Conservation (phyloP, 495 filamentous ascomycete species). For the Cladorrhinum samala region DNA sequence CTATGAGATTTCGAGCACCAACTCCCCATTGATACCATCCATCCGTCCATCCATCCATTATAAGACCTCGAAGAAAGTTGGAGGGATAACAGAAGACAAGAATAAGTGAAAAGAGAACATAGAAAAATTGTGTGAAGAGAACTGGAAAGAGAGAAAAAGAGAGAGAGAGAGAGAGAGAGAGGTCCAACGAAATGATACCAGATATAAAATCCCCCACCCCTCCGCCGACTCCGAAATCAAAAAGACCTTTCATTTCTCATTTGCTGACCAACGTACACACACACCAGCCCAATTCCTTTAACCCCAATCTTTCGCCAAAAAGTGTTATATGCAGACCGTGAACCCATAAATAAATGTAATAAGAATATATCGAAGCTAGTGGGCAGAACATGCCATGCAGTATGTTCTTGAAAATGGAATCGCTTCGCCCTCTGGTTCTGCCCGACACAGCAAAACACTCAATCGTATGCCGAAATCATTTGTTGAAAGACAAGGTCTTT, state of each 20-base stretch:
- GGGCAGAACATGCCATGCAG: no score
- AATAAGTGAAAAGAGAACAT: background rate
- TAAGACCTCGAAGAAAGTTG: background rate
- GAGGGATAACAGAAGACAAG: background rate
- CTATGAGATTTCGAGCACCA: background rate
- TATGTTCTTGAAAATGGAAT: no score
- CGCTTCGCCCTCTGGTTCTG: no score
- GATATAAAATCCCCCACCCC: background rate
- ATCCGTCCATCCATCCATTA: background rate
- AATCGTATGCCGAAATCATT: no score
- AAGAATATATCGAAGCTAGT: background rate
- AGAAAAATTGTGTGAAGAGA: no score
- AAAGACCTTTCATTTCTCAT: background rate
- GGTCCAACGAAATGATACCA: background rate
- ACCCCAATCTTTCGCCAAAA: no score
- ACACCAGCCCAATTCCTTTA: background rate
- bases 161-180: background rate
- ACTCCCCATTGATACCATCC: background rate
- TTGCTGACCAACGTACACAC: background rate
- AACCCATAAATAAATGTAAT: background rate
- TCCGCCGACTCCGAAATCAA: background rate
- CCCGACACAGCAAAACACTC: no score
- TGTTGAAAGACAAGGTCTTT: no score
- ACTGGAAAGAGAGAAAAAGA: background rate
- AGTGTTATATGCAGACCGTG: background rate